Evolutionary conservation across 2,329 filamentous ascomycete species (phyloP).

Genomic region (Xylaria sp.): DNA sequence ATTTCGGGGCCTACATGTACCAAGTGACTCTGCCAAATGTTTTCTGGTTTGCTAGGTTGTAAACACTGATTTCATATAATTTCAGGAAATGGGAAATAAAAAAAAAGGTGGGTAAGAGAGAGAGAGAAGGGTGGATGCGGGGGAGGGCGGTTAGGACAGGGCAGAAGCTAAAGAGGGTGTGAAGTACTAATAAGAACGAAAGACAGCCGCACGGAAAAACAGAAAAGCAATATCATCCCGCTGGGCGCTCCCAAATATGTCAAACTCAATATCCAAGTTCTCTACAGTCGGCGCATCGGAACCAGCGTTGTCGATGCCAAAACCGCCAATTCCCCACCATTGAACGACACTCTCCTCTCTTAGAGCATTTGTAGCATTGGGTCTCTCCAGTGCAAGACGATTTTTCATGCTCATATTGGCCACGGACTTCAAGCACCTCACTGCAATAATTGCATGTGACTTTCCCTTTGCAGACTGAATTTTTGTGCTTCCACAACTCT

Average conservation of each 20-base stretch:
- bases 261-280: background rate
- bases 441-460: constrained; percentile 15
- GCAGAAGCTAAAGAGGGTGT: background rate
- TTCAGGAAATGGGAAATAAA: background rate
- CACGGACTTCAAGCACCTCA: background rate
- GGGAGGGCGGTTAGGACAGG: background rate
- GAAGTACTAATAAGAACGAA: background rate
- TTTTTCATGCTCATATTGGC: background rate
- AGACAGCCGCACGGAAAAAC: background rate
- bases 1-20: too few species aligned
- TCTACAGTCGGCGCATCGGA: background rate
- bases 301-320: background rate
- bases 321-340: background rate
- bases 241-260: background rate
- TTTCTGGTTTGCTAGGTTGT: too few species aligned
- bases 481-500: too few species aligned
- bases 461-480: background rate
- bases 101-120: background rate
- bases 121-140: background rate
- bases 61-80: too few species aligned
- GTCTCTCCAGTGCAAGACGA: background rate
- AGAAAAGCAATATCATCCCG: background rate
- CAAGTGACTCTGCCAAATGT: too few species aligned
- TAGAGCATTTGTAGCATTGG: background rate
- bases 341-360: background rate